Base-by-base conservation (phyloP, 2,329 filamentous ascomycete species). In the Microcyclosporella mali region DNA sequence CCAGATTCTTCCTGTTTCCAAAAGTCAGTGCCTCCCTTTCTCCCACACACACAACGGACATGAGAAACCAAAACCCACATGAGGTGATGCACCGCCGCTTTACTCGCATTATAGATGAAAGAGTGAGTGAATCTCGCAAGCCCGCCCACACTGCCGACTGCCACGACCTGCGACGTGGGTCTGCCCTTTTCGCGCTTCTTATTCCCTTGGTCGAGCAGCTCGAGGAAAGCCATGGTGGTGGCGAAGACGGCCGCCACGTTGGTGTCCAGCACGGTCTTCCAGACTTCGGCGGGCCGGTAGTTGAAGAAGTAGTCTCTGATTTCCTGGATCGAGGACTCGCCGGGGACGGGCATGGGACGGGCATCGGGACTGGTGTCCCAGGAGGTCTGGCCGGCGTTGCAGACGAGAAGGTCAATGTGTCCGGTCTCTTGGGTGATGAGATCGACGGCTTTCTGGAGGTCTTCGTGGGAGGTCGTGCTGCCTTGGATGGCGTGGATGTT, bases 391-490 rank as follows among this genome's bases (percentile, higher is more conserved):
- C 74, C 74, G 12, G 73, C 72, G 49, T 77, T 77, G 55, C 71
- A 50, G 54, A 77, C 65, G 1, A 77, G 60, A 17, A 77, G 65
- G 52, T 78, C 72, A 43, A 77, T 67, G 50, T 72, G 66, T 32
- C 67, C 69, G 2, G 56, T 56, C 18, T 74, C 67, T 6, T 58
- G 48, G 4, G 65, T 60, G 33, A 76, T 66, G 2, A 58, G 57
- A n/a, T 63, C 58, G 10, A 68, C 71, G 3, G 66, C 69, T 3
- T 52, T 51, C 14, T 63, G 56, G 21, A 74, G 56, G 11, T 69
- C 70, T 1, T 58, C 50, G 17, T 65, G 66, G 15, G 65, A 63
- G 3, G 66, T 67, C 1, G 72, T 66, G 43, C 71, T 68, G 51
- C 66, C 67, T 43, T 66, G 56, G 31, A 74, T 60, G 1, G 70